Percentiles rank a stretch among this genome's conserved stretches.
Evolutionary conservation across 345 rosid genomes (phyloP).

Genomic region (Abelmoschus esculentus): DNA sequence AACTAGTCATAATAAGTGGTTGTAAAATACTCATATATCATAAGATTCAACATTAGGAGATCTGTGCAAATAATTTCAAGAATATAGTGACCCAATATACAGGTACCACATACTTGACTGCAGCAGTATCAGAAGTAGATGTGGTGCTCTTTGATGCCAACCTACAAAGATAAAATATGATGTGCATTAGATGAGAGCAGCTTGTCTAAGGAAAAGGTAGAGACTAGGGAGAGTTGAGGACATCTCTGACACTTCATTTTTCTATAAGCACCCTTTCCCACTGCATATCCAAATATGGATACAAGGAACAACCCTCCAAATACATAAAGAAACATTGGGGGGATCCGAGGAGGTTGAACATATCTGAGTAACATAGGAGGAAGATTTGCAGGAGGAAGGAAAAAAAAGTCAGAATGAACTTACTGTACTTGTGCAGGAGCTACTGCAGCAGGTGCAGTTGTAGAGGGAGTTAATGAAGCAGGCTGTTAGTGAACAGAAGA

Average conservation of each 20-base stretch:
- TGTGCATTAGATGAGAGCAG: not conserved
- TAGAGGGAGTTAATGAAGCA: constrained; percentile 39
- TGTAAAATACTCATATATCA: not conserved
- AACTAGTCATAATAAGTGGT: not conserved
- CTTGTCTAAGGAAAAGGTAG: not conserved
- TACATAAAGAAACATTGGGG: too few species aligned
- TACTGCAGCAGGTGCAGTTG: constrained; percentile 31
- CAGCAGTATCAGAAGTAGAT: constrained; percentile 31
- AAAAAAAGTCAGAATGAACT: constrained; percentile 14
- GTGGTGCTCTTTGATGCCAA: constrained; percentile 16
- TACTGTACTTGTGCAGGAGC: constrained; percentile 52
- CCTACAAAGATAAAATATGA: constrained; percentile 21
- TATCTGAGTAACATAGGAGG: too few species aligned
- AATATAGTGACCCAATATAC: not conserved
- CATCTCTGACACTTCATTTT: too few species aligned
- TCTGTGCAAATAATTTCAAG: not conserved
- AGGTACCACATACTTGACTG: constrained; percentile 28
- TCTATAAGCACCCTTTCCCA: too few species aligned
- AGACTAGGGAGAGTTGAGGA: not conserved
- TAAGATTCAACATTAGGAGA: not conserved
- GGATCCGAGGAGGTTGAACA: too few species aligned
- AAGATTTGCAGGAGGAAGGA: not conserved
- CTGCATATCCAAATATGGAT: not conserved
- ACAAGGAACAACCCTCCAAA: too few species aligned
- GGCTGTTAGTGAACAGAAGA: constrained; percentile 35